Evolutionary conservation across 768 basidiomycete genomes (phyloP).

Genomic region (Phylloporus sp.): DNA sequence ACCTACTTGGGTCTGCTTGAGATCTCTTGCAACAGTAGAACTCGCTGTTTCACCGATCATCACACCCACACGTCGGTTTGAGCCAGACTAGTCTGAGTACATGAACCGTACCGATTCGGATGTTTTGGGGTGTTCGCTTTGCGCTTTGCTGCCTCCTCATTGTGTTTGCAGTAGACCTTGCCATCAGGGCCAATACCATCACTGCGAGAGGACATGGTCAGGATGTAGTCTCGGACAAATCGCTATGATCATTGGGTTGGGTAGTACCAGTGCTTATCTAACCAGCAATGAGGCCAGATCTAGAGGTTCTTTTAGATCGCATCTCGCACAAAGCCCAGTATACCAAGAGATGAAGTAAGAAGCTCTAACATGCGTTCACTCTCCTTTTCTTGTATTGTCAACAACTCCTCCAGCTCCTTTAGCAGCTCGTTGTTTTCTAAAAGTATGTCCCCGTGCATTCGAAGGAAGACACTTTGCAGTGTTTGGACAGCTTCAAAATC

Average conservation of each 20-base stretch:
- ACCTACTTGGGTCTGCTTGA: constrained; percentile 8
- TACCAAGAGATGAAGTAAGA: constrained; percentile 70
- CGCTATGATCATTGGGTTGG: not conserved
- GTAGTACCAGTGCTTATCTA: constrained; percentile 20
- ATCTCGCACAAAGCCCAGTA: constrained; percentile 72
- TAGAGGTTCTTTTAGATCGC: too few species aligned
- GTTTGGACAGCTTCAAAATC: constrained; percentile 97
- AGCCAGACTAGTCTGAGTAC: not conserved
- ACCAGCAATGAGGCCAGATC: constrained; percentile 4
- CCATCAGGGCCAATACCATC: constrained; percentile 23
- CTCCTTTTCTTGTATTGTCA: constrained; percentile 69
- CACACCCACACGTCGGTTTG: constrained; percentile 4
- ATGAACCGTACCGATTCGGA: constrained; percentile 36
- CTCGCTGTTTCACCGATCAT: constrained; percentile 18
- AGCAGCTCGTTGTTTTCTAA: constrained; percentile 66
- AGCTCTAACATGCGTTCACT: constrained; percentile 74
- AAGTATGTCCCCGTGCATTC: constrained; percentile 79
- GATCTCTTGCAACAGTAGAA: constrained; percentile 40
- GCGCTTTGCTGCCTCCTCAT: constrained; percentile 27
- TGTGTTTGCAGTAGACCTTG: constrained; percentile 38
- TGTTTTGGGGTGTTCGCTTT: constrained; percentile 34
- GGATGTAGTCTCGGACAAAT: not conserved
- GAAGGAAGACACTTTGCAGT: constrained; percentile 78
- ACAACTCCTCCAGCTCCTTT: constrained; percentile 52
- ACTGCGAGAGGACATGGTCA: constrained; percentile 16